Evolutionary conservation across 2,329 filamentous ascomycete genomes (phyloP), one percentile per base, ranked within the genome.

Genomic region (Penicillium sp.): DNA sequence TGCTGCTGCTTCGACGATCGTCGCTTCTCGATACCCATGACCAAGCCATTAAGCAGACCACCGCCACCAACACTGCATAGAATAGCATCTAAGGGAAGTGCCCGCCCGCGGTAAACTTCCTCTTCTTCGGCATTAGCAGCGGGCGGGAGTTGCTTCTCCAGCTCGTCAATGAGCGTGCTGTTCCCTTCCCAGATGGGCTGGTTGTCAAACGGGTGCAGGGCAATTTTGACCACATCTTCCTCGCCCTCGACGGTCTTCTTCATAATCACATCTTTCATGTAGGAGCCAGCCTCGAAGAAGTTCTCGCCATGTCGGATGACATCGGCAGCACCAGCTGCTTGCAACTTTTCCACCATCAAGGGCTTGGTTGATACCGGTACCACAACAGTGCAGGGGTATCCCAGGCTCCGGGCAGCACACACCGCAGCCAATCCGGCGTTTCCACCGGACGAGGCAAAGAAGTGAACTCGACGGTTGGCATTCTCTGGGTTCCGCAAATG

Each of bases 381-480:
- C 18, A 87, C 83, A 44, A 94, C 82, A 4, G 85, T 90, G 59
- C 79, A 80, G 1, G 77, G 79, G 25, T 77, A 73, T 4, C 71
- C 66, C 5, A 92, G 72, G 2, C 75, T 70, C 15, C 70, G 68
- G 9, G 85, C 83, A 1, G 86, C 83, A 32, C 79, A 80, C 11
- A 85, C 84, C 54, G 84, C 86, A 1, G 86, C 87, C 3, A 94
- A 76, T 1, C 87, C 87, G 2, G 87, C 87, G 57, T 94, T 94
- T 40, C 87, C 87, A 41, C 85, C 86, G 2, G 79, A 85, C 9
- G 82, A 84, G 56, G 77, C 83, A 68, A 85, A 92, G 73, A 92
- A 90, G 68, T 85, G 84, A 12, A 68, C 56, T 30, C 70, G 65
- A 39, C 68, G 65, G 57, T 60, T 62, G 37, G 51, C 39, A 48